Base-by-base conservation (phyloP, 2,329 filamentous ascomycete species). In the Epichloe hybrida region DNA sequence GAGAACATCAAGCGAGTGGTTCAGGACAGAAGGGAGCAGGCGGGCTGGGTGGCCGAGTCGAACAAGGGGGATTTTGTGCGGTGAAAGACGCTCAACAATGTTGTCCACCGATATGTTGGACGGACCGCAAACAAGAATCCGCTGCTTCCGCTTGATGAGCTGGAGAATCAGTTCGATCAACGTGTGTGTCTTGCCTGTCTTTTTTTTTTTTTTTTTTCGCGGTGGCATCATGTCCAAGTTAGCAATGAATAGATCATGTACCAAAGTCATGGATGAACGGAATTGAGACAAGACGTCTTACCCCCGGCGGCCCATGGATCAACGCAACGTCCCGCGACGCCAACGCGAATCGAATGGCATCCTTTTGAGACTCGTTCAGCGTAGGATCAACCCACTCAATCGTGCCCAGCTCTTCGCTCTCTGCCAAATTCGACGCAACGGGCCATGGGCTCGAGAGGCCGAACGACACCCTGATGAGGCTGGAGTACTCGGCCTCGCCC, bases 61-160 rank as follows among this genome's bases (percentile, higher is more conserved):
- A 37, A 97, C 78, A 59, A 97, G 88, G 0, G 84, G 84, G 1
- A 96, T 75, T 61, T 88, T 89, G 65, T 90, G 86, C 0, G 86
- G 81, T 2, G 89, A 81, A 2, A 97, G 77, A 7, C 93, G 82
- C 68, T 98, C 93, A 8, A 96, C 90, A 52, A 98, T 95, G 62
- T 98, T 98, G 75, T 98, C 93, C 1, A 98, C 93, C 0, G 88
- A 93, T 58, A 98, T 90, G 64, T 98, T 98, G 34, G 88, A 95
- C 0, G 93, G 93, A 0, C 91, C 93, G 61, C 93, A 97, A n/a
- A 97, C 91, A 2, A 97, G 75, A 11, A 97, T 74, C 1, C 89
- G 80, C 50, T 83, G 76, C 36, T 81, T 77, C 23, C 80, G 79
- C 62, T 83, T 83, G 50, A 94, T 73, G 58, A 97, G 72, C 62